A percentile compares a stretch with the other conserved stretches of the same genome.
These are phyloP conservation scores for Pisolithus orientalis DNA, from an alignment of 768 basidiomycete genomes.

Conservation along the genomic window DNA sequence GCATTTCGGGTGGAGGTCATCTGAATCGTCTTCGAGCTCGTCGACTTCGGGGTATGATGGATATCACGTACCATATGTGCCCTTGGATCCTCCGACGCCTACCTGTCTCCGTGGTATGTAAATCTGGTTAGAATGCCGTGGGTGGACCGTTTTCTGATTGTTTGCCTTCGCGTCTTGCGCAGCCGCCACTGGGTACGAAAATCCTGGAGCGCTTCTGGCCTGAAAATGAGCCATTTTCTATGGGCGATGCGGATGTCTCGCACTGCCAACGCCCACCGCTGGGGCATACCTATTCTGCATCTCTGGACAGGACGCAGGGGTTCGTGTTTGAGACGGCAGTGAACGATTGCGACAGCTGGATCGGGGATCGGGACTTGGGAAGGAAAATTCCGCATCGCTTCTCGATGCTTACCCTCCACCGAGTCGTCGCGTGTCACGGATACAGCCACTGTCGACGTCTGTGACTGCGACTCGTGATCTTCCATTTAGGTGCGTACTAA, in stretches of 20 bases:
- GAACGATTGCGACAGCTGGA: no score
- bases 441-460: background rate
- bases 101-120: no score
- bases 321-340: no score
- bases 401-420: background rate
- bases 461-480: background rate
- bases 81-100: no score
- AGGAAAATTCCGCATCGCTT: background rate
- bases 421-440: background rate
- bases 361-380: background rate
- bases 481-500: background rate
- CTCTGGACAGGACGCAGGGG: no score
- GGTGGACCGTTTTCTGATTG: background rate
- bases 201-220: constrained; percentile 2
- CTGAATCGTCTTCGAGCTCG: no score
- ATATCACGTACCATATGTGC: no score
- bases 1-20: no score
- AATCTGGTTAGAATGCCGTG: background rate
- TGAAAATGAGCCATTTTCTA: background rate
- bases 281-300: no score
- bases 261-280: no score
- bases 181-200: constrained; percentile 1
- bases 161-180: background rate
- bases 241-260: background rate
- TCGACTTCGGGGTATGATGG: no score